Evolutionary conservation across 2,329 filamentous ascomycete genomes (phyloP), one percentile per base, ranked within the genome.

Genomic region (Aulographum hederae): DNA sequence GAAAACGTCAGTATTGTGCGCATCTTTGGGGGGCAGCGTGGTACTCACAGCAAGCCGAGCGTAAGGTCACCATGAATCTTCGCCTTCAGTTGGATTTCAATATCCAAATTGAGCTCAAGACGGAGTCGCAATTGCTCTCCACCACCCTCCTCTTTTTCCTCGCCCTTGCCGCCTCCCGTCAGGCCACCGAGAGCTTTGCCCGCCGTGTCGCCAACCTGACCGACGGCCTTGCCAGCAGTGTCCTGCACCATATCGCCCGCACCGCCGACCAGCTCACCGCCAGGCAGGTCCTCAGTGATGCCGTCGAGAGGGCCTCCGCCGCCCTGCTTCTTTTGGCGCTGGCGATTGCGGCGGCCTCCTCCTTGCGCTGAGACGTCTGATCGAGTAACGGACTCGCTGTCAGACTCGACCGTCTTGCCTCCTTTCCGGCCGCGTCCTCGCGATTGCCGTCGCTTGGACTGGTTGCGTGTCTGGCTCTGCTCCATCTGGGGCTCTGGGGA

Each of bases 231-330:
- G 0, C 56, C 50, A n/a, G 21, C 21, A 8, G 21, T 25, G 21
- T 25, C n/a, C n/a, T 25, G 21, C 8, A 25, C 21, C 21, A 69
- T 60, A 37, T 69, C 65, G 31, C 57, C 58, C 26, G 64, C 65
- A 39, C 63, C 63, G 35, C 50, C 51, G 27, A 66, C 56, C 6
- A 61, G 52, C 34, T 69, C 63, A 26, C 62, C 63, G 32, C 64
- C 65, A 6, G 59, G 60, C 2, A 61, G 43, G 31, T 57, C 50
- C 44, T 73, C 68, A 34, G 63, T 62, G 36, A 71, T 67, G 38
- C 61, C 82, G 44, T 75, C 78, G 32, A 92, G 63, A 15, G 91
- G 55, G 0, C 82, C 81, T 33, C 54, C 48, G 43, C 50, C 41
- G 41, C 46, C 38, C 15, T 14, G 57, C 39, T 53, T 47, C 32